phyloP scores from a whole-genome alignment of 2,329 filamentous ascomycete genomes.

The Ophiostoma ulmi region DNA sequence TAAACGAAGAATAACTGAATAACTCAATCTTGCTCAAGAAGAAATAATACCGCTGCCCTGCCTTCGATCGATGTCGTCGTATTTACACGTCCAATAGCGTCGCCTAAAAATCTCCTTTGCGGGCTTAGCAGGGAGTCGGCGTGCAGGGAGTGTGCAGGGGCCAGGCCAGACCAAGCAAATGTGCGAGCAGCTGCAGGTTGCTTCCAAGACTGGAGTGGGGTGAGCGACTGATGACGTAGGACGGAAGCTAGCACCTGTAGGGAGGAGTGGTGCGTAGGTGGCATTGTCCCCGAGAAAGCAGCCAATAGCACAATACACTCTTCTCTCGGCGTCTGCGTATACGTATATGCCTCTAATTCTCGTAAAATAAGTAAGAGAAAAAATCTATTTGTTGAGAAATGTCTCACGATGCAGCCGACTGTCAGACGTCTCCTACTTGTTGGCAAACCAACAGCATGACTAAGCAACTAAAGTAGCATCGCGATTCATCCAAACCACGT shows the following conservation, averaged over 20 bases:
- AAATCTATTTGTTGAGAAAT: background rate
- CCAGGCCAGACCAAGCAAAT: background rate
- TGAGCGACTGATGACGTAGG: background rate
- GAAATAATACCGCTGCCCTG: background rate
- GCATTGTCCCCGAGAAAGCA: background rate
- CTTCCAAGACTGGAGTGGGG: too few species aligned
- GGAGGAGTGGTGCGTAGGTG: background rate
- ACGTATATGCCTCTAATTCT: too few species aligned
- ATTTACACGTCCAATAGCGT: background rate
- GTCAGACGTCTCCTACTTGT: background rate
- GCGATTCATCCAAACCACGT: background rate
- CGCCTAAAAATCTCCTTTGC: conserved; percentile 4
- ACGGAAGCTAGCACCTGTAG: background rate
- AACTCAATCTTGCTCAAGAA: background rate
- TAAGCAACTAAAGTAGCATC: background rate
- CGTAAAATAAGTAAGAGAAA: too few species aligned
- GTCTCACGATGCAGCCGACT: background rate
- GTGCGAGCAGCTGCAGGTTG: background rate
- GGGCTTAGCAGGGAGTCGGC: background rate
- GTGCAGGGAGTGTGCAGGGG: too few species aligned
- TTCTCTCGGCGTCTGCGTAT: background rate
- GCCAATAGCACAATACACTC: background rate
- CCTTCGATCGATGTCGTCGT: conserved; percentile 5
- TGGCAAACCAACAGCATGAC: background rate
- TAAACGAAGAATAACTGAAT: background rate